Base-by-base conservation (phyloP, 2,329 filamentous ascomycete genomes). In the Septoria petroselini region DNA sequence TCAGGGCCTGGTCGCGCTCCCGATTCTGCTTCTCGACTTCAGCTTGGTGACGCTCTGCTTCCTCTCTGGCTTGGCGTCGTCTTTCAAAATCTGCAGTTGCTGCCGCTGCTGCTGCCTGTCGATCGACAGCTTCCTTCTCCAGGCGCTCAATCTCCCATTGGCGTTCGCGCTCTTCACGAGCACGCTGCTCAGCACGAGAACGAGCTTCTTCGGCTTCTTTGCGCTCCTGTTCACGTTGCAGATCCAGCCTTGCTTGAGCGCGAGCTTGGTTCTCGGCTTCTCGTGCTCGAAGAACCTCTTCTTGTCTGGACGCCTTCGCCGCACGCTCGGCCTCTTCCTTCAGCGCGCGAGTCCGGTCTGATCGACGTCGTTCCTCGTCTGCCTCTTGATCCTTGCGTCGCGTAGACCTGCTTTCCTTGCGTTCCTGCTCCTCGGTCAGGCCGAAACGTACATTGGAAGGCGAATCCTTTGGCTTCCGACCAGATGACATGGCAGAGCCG, bases 371-470 rank as follows among this genome's bases (percentile, higher is more conserved):
- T 35, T 65, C 60, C 19, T 62, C 59, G 27, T 62, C 58, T 29
- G 57, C 48, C 34, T 52, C 55, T 57, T 56, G 51, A 17, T 70
- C 58, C 39, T 70, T 62, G 49, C 63, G 67, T 4, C 62, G 62
- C 14, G 59, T 63, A 41, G 70, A 67, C 23, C 67, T 67, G 23
- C 66, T 61, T 46, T 78, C 77, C 45, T 74, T 76, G 23, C 74
- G 70, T 29, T 68, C 70, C 64, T 82, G 78, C 60, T 81, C 78
- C 39, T 80, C 70, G 0, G 79, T 81, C 41, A 82, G 61, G 30
- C 77, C 73, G 55, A 83, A 83, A 46, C 77, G 75, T 6, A 83
- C 81, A n/a, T 48, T 49, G 19, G 49, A 48, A 3, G 48, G 71
- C 12, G 69, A 62, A 7, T 67, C 63, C 27, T 62, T 66, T 1